Conservation (phyloP, 176 grass and related monocot species). For the Elaeis guineensis region DNA sequence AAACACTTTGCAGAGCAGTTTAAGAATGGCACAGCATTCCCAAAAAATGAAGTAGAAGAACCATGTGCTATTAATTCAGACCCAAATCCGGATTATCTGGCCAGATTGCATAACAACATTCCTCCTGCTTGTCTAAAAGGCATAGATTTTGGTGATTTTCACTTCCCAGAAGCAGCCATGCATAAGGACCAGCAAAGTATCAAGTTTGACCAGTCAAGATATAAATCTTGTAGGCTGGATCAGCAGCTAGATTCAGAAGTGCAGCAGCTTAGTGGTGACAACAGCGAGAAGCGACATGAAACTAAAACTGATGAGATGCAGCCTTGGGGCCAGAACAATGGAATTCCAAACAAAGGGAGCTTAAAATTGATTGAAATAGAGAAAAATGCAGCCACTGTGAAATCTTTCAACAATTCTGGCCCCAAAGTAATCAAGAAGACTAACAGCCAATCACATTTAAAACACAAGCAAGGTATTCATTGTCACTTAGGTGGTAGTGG, state of each 20-base stretch:
- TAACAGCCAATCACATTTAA: constrained; percentile 37
- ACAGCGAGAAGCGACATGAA: constrained; percentile 24
- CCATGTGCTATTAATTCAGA: constrained; percentile 22
- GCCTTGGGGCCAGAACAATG: constrained; percentile 22
- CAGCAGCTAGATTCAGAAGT: constrained; percentile 13
- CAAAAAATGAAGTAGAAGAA: constrained; percentile 14
- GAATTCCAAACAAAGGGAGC: constrained; percentile 22
- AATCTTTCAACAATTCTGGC: constrained; percentile 27
- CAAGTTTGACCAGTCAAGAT: constrained; percentile 7
- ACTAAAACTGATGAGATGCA: constrained; percentile 11
- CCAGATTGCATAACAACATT: constrained; percentile 23
- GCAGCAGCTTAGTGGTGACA: constrained; percentile 7
- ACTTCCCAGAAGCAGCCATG: constrained; percentile 42
- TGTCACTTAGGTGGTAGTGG: background rate
- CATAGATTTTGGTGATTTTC: constrained; percentile 80
- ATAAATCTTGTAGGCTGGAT: constrained; percentile 18
- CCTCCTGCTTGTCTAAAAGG: constrained; percentile 43
- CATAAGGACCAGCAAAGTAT: constrained; percentile 9
- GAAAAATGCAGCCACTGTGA: constrained; percentile 36
- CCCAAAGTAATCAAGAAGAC: constrained; percentile 44
- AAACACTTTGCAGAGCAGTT: constrained; percentile 52
- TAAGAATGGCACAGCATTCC: constrained; percentile 26
- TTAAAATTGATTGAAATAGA: constrained; percentile 48
- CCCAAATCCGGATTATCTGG: constrained; percentile 24
- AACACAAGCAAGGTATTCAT: constrained; percentile 59